Percentiles rank a stretch among this genome's conserved stretches.
Evolutionary conservation across 1,284 basidiomycete species (phyloP).

Genomic region (Moesziomyces antarcticus): DNA sequence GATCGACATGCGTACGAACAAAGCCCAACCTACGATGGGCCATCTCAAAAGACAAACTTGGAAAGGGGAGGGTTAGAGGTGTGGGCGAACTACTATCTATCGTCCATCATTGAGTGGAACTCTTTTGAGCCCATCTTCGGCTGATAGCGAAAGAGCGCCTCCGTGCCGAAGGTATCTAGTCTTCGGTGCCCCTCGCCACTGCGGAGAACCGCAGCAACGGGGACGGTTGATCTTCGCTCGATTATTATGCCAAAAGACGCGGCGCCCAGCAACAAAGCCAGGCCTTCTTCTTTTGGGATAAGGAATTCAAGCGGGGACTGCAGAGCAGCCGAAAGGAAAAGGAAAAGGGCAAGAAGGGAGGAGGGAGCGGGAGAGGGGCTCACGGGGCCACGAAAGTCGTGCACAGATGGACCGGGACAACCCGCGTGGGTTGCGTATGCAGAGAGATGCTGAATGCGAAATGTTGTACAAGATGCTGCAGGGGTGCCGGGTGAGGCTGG

Average conservation of each 20-base stretch:
- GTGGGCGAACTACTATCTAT: slow-evolving; percentile 56
- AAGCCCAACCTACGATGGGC: no score
- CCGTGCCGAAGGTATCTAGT: slow-evolving; percentile 50
- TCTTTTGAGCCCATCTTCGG: slow-evolving; percentile 22
- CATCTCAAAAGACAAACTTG: no score
- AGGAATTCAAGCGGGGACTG: slow-evolving; percentile 46
- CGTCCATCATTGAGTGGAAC: slow-evolving; percentile 50
- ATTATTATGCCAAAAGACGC: slow-evolving; percentile 53
- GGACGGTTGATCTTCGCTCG: slow-evolving; percentile 53
- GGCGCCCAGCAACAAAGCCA: slow-evolving; percentile 6
- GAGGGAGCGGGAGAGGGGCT: neutral
- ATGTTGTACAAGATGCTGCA: slow-evolving; percentile 16
- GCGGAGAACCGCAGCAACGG: neutral
- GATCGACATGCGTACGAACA: no score
- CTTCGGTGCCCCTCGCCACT: slow-evolving; percentile 26
- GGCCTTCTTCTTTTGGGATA: slow-evolving; percentile 55
- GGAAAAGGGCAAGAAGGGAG: neutral
- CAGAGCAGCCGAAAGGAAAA: neutral
- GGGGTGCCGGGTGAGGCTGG: slow-evolving; percentile 1
- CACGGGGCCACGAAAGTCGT: neutral
- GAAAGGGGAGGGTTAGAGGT: slow-evolving; percentile 3
- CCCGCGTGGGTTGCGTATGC: neutral
- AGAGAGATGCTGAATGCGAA: slow-evolving; percentile 20
- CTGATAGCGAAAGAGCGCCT: slow-evolving; percentile 57
- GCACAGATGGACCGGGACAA: neutral